Evolutionary conservation across 2,329 filamentous ascomycete genomes (phyloP), one percentile per base, ranked within the genome.

Genomic region (Paraphoma sp.): DNA sequence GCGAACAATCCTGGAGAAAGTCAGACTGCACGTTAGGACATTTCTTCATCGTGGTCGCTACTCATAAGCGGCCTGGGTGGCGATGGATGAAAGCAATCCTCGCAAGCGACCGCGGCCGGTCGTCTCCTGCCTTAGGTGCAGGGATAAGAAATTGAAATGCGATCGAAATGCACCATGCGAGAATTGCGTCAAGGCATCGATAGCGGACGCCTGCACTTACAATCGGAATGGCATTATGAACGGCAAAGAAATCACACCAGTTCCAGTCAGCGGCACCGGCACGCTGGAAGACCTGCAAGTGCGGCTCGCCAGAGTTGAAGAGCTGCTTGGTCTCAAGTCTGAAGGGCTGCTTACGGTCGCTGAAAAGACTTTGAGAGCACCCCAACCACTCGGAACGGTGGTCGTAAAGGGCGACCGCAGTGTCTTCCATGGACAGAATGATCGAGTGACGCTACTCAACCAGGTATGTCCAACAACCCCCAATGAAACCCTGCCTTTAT

Each of bases 71-170:
- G 33, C 33, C 33, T 23, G 23, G 14, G 33, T 6, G 14, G 14
- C 33, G 14, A 36, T 36, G 33, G 14, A 36, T 36, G 16, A n/a
- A 43, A 10, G 31, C 52, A 12, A 48, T 8, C n/a, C 62, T 17
- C 59, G 62, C 41, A 67, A 62, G 48, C 54, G 63, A n/a, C 66
- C 65, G 10, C 59, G 67, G 14, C 67, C 67, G 28, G 62, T 68
- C 10, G 59, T 69, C 8, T 69, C 66, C 4, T 71, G 68, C 45
- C 46, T 69, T n/a, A 55, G 60, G 23, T 71, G 68, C 45, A 61
- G 67, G 40, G 59, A 64, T 17, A 69, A 68, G 53, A 71, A 71
- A 36, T 51, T 70, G 23, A 69, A 69, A 41, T 71, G 68, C 47
- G 65, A 71, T 46, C 64, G 68, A 9, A 57, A 51, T 30, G 40